Evolutionary conservation across 1,284 basidiomycete genomes (phyloP).

Genomic region (Cryptococcus sp.): DNA sequence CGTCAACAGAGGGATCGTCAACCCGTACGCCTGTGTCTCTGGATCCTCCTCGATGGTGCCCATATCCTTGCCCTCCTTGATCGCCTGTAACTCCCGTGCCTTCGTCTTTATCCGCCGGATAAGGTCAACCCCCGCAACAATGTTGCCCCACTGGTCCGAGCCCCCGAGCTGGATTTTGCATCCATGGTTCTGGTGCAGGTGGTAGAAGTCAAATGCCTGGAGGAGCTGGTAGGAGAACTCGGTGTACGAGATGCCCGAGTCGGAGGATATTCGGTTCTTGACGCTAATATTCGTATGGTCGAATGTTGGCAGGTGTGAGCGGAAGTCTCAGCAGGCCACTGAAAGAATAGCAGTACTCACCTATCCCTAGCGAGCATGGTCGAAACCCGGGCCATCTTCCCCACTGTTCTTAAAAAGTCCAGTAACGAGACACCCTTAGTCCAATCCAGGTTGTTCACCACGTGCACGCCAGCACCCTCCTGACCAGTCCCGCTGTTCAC

Average conservation of each 20-base stretch:
- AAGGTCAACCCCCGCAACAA: conserved; percentile 84
- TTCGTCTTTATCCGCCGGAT: conserved; percentile 51
- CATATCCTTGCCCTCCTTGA: conserved; percentile 3
- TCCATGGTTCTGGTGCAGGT: conserved; percentile 61
- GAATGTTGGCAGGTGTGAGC: too few species aligned
- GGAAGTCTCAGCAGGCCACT: too few species aligned
- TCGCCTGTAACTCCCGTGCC: background rate
- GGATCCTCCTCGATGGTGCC: conserved; percentile 34
- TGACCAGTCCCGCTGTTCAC: background rate
- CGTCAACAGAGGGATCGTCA: conserved; percentile 92
- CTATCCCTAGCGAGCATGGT: conserved; percentile 89
- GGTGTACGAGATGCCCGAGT: conserved; percentile 85
- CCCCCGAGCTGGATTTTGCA: conserved; percentile 93
- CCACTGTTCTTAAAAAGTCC: conserved; percentile 79
- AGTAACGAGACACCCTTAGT: conserved; percentile 68
- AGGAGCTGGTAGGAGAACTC: conserved; percentile 97
- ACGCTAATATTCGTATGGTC: conserved; percentile 59
- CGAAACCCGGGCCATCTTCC: conserved; percentile 76
- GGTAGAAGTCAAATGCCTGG: conserved; percentile 92
- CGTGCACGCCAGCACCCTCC: conserved; percentile 37
- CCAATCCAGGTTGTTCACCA: conserved; percentile 87
- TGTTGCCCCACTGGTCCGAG: conserved; percentile 99
- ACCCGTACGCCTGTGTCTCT: conserved; percentile 64
- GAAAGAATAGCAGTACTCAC: conserved; percentile 51
- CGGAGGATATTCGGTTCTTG: conserved; percentile 64